Evolutionary conservation across 352 stramenopile species (phyloP).

Genomic region (Pythium utonaiense): DNA sequence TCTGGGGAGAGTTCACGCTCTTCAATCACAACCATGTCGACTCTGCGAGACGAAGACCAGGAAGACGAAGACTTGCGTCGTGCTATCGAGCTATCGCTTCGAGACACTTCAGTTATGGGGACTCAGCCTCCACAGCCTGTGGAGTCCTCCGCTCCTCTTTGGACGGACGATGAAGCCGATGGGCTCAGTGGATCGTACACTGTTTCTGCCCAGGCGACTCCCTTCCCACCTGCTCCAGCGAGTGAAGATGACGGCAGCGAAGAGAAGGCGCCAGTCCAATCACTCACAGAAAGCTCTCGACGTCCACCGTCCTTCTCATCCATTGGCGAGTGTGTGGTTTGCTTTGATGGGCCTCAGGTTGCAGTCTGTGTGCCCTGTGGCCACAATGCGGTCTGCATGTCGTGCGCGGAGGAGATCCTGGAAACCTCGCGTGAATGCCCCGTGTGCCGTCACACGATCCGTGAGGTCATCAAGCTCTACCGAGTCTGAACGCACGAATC

Average conservation of each 20-base stretch:
- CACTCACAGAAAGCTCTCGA: slow-evolving; percentile 34
- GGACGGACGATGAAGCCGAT: slow-evolving; percentile 22
- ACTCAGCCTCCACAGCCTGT: slow-evolving; percentile 24
- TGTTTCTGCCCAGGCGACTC: background rate
- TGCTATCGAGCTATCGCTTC: slow-evolving; percentile 55
- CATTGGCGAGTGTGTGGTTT: slow-evolving; percentile 74
- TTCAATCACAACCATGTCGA: slow-evolving; percentile 18
- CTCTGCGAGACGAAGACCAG: slow-evolving; percentile 23
- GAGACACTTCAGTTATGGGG: background rate
- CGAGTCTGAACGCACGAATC: slow-evolving; percentile 34
- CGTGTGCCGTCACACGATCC: slow-evolving; percentile 61
- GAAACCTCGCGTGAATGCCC: slow-evolving; percentile 56
- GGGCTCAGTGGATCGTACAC: slow-evolving; percentile 4
- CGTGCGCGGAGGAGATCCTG: slow-evolving; percentile 67
- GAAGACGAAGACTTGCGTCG: slow-evolving; percentile 53
- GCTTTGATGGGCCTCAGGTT: slow-evolving; percentile 69
- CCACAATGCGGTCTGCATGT: slow-evolving; percentile 82
- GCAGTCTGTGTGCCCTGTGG: slow-evolving; percentile 80
- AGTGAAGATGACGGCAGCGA: background rate
- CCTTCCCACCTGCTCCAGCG: background rate
- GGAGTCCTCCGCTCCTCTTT: slow-evolving; percentile 27
- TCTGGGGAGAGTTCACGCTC: slow-evolving; percentile 5
- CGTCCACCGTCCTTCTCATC: slow-evolving; percentile 33
- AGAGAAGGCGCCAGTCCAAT: slow-evolving; percentile 1
- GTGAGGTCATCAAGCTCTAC: slow-evolving; percentile 80